Conservation (phyloP, 768 basidiomycete species). For the Tylopilus rubrobrunneus region DNA sequence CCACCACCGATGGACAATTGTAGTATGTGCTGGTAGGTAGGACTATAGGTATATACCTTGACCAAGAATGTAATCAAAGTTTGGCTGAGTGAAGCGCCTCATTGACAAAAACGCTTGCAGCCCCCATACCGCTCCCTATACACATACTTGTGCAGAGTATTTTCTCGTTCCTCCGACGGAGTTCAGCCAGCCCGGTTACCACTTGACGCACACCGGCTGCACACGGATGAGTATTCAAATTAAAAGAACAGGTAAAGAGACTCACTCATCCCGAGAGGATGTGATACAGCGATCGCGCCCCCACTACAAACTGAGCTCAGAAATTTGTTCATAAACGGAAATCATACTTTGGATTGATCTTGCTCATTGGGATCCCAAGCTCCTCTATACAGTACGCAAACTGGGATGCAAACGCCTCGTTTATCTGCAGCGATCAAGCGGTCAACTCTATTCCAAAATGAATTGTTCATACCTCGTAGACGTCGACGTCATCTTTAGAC, state of each 20-base stretch:
- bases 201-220: constrained; percentile 83
- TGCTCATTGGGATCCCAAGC: constrained; percentile 68
- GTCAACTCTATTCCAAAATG: neutral
- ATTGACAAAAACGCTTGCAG: constrained; percentile 76
- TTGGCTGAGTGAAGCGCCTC: constrained; percentile 38
- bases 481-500: constrained; percentile 66
- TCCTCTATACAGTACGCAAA: constrained; percentile 90
- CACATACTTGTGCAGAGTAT: constrained; percentile 82
- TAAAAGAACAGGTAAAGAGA: neutral
- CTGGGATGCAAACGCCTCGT: constrained; percentile 91
- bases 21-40: neutral
- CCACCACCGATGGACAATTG: neutral
- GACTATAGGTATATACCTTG: neutral
- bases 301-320: constrained; percentile 44
- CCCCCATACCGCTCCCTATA: constrained; percentile 87
- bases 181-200: constrained; percentile 81
- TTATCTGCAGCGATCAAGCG: constrained; percentile 47
- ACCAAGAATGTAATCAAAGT: constrained; percentile 16
- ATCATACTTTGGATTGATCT: constrained; percentile 80
- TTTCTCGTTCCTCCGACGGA: constrained; percentile 62
- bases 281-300: constrained; percentile 79
- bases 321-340: neutral
- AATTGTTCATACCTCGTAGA: constrained; percentile 57
- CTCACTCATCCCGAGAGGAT: constrained; percentile 83
- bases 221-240: constrained; percentile 13